Base-by-base conservation (phyloP, 164 flowering plant genomes). In the Chloranthus sessilifolius region DNA sequence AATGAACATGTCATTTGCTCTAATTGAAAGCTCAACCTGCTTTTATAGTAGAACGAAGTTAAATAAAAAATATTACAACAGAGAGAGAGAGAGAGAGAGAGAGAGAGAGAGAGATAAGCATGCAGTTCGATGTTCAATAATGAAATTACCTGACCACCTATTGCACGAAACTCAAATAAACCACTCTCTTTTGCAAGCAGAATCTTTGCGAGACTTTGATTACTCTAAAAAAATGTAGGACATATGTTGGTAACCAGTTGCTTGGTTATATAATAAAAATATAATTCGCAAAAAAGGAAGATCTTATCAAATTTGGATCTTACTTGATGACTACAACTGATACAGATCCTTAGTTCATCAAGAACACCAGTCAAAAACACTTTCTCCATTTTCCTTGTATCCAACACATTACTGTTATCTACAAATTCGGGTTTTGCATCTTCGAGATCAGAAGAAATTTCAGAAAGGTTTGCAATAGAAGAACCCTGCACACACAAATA, bases 91-190 rank as follows among this genome's bases (percentile, higher is more conserved):
- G n/a, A n/a, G n/a, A n/a, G n/a, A n/a, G n/a, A n/a, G n/a, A n/a
- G n/a, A n/a, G n/a, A n/a, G n/a, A n/a, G n/a, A n/a, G n/a, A n/a
- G n/a, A n/a, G n/a, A n/a, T n/a, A n/a, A n/a, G n/a, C n/a, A n/a
- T n/a, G n/a, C n/a, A n/a, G n/a, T n/a, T n/a, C n/a, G n/a, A n/a
- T n/a, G n/a, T n/a, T n/a, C n/a, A n/a, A n/a, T n/a, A 12, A 53
- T 8, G 47, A 37, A 35, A 53, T 61, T 69, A 83, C 99, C 92
- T 77, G 89, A 34, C 97, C 97, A 60, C 99, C 99, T 43, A 75
- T 68, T 25, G 99, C 95, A 60, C 99, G 89, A 45, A 92, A 80
- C 68, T 88, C 97, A 69, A 88, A 77, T 49, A 92, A 65, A 50
- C 54, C 79, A 31, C 57, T 73, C 73, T 92, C 99, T 55, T 86